Percentiles rank a stretch among this genome's conserved stretches.
These are phyloP conservation scores for Tetramitus jugosus DNA, from an alignment of 208 protist genomes.

Conservation along the genomic window DNA sequence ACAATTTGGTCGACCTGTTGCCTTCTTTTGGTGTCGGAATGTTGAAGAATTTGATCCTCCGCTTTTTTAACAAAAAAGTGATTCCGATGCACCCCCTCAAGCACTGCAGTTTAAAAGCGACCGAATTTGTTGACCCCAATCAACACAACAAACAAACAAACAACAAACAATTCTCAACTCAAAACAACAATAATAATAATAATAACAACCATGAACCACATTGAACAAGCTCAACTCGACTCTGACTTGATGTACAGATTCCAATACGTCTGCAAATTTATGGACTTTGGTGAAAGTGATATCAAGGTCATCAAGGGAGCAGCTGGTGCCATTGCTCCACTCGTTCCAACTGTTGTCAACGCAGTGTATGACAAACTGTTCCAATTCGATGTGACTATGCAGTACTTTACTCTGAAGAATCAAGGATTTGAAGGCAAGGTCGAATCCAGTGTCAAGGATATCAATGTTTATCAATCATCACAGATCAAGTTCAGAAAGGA, in stretches of 20 bases:
- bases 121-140: too few relatives aligned
- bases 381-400: slow-evolving; percentile 14
- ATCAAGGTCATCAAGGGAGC: neutral
- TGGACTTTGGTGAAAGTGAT: slow-evolving; percentile 7
- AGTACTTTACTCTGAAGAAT: neutral
- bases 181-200: neutral
- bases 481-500: slow-evolving; percentile 26
- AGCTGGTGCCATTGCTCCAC: neutral
- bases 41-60: too few relatives aligned
- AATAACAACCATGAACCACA: neutral
- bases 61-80: too few relatives aligned
- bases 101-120: too few relatives aligned
- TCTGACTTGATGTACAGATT: slow-evolving; percentile 2
- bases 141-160: too few relatives aligned
- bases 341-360: slow-evolving; percentile 11
- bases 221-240: neutral
- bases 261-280: slow-evolving; percentile 12
- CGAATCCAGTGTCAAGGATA: neutral
- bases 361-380: slow-evolving; percentile 9
- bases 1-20: too few relatives aligned
- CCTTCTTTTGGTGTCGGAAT: too few relatives aligned
- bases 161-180: neutral
- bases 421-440: slow-evolving; percentile 6
- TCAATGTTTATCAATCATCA: neutral
- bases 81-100: too few relatives aligned